Conservation (phyloP, 2,329 filamentous ascomycete genomes). For the Phaeosphaeriaceae sp. region DNA sequence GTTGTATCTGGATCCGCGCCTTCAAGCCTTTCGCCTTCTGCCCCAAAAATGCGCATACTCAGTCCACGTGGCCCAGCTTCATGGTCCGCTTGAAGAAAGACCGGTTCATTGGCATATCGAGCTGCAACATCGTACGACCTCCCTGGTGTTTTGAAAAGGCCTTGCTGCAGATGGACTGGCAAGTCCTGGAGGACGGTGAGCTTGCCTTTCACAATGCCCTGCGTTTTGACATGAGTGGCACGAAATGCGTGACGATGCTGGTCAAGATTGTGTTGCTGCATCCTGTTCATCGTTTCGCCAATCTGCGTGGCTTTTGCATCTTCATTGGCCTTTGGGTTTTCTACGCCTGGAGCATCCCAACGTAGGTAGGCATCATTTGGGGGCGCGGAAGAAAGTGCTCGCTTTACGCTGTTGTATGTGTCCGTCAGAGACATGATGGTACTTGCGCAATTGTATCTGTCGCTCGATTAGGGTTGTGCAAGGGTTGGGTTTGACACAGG, state of each 20-base stretch:
- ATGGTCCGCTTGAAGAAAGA: constrained; percentile 48
- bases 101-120: constrained; percentile 48
- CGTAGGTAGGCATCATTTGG: constrained; percentile 29
- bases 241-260: constrained; percentile 48
- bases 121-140: constrained; percentile 45
- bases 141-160: constrained; percentile 45
- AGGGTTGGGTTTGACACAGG: neutral
- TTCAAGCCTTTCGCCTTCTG: constrained; percentile 37
- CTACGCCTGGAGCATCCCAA: constrained; percentile 46
- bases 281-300: constrained; percentile 46
- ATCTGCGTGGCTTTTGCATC: constrained; percentile 46
- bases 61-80: constrained; percentile 45
- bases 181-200: constrained; percentile 21
- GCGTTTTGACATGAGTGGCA: constrained; percentile 47
- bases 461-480: neutral
- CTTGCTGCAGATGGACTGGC: constrained; percentile 45
- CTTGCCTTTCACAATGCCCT: constrained; percentile 33
- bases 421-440: constrained; percentile 10
- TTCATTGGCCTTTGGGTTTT: constrained; percentile 39
- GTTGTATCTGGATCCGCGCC: constrained; percentile 13
- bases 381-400: constrained; percentile 24
- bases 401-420: constrained; percentile 16
- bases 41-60: constrained; percentile 46
- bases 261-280: constrained; percentile 53
- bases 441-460: neutral